Evolutionary conservation across 2,329 filamentous ascomycete genomes (phyloP).

Genomic region (Arthrobotrys entomopaga): DNA sequence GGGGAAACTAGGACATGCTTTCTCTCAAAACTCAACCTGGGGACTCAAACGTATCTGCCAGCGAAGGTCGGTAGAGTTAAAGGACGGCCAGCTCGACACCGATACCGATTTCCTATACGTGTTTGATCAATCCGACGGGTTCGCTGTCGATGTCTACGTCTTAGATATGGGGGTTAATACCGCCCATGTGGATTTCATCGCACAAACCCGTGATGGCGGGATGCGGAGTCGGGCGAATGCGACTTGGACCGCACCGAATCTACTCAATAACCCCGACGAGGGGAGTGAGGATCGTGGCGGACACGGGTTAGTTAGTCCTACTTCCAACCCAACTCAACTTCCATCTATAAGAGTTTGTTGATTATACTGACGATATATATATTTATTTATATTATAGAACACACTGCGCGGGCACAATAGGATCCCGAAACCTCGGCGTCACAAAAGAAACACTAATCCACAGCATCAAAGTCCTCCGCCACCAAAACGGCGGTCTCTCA

Average conservation of each 20-base stretch:
- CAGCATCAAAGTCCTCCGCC: constrained; percentile 65
- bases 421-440: constrained; percentile 62
- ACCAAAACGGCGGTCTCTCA: constrained; percentile 62
- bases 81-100: constrained; percentile 13
- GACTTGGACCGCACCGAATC: constrained; percentile 57
- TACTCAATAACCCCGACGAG: constrained; percentile 60
- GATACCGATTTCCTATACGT: constrained; percentile 61
- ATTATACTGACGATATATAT: background rate
- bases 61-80: constrained; percentile 57
- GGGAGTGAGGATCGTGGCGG: constrained; percentile 63
- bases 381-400: constrained; percentile 32
- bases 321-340: too few relatives aligned
- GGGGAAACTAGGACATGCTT: background rate
- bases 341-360: too few relatives aligned
- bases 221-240: constrained; percentile 15
- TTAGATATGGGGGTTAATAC: constrained; percentile 64
- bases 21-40: constrained; percentile 56
- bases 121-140: constrained; percentile 59
- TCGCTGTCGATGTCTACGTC: constrained; percentile 65
- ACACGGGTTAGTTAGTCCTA: constrained; percentile 67
- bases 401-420: constrained; percentile 58
- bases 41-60: constrained; percentile 60
- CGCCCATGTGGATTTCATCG: constrained; percentile 58
- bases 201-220: constrained; percentile 56
- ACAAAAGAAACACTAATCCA: constrained; percentile 65